Evolutionary conservation across 2,329 filamentous ascomycete species (phyloP), one percentile per base, ranked within the genome.

Genomic region (Nemania sp.): DNA sequence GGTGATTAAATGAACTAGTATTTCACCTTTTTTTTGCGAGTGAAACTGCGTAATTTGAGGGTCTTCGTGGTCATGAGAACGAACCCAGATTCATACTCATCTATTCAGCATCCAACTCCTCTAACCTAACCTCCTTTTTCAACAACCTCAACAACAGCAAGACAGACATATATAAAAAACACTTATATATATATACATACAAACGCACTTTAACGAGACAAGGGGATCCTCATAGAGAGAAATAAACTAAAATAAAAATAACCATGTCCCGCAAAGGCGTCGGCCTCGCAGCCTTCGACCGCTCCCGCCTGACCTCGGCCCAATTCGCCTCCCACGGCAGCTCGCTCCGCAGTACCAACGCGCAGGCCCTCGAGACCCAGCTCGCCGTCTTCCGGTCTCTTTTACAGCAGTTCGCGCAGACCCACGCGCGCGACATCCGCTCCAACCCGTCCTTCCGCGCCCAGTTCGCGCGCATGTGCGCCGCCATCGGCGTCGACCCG

Each of bases 401-500:
- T 11, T 89, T 99, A 5, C 94, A 98, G 82, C 94, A 97, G 80
- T 99, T 99, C 81, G 93, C 94, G 52, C 88, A 95, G 77, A 97
- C 95, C 57, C 96, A 99, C 85, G 93, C 92, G 74, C 94, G 94
- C 78, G 96, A 97, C 76, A 99, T 99, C 68, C 94, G 95, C 71
- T 97, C 94, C 2, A 94, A 98, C 79, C 96, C 96, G 5, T 91
- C 89, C 8, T 99, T 99, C 81, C 93, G 96, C 69, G 94, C 95
- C 38, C 95, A 99, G 81, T 99, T 99, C 78, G 95, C 96, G 2
- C 93, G 95, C 79, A 99, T 99, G 96, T 99, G 96, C 82, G 90
- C 94, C 76, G 94, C 94, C 70, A 98, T 99, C 73, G 96, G 96
- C 56, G 94, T 99, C 13, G 96, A 99, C 79, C 97, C 96, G 1